Evolutionary conservation across 2,329 filamentous ascomycete species (phyloP).

Genomic region (Cladosporium velox): DNA sequence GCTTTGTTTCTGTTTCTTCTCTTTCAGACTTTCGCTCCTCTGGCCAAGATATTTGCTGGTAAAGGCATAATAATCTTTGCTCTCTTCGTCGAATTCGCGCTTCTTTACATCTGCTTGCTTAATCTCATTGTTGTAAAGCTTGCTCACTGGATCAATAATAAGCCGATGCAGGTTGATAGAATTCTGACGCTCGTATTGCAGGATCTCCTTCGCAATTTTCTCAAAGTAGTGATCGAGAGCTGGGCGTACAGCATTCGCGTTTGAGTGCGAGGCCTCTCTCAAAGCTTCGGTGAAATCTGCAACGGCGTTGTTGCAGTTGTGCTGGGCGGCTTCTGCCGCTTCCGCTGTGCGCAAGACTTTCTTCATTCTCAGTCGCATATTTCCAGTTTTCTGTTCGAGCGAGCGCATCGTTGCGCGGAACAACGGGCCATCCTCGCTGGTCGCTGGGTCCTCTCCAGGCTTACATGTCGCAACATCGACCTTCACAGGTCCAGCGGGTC

Average conservation of each 20-base stretch:
- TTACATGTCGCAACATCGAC: conserved; percentile 86
- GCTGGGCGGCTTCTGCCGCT: conserved; percentile 76
- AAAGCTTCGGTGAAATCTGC: conserved; percentile 80
- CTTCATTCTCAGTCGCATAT: conserved; percentile 92
- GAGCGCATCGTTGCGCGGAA: conserved; percentile 97
- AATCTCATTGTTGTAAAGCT: conserved; percentile 92
- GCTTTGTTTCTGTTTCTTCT: conserved; percentile 93
- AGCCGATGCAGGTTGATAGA: conserved; percentile 82
- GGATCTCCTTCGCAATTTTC: conserved; percentile 88
- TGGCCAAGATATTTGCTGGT: conserved; percentile 95
- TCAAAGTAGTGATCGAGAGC: conserved; percentile 98
- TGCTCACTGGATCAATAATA: conserved; percentile 90
- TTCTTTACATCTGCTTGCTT: conserved; percentile 97
- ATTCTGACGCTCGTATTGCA: conserved; percentile 83
- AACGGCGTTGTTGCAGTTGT: conserved; percentile 82
- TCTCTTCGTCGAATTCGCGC: conserved; percentile 97
- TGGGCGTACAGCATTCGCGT: conserved; percentile 94
- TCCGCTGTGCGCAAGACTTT: conserved; percentile 95
- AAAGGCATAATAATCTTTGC: conserved; percentile 96
- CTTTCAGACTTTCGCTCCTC: conserved; percentile 90
- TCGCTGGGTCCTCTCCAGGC: conserved; percentile 80
- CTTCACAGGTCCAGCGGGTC: conserved; percentile 58
- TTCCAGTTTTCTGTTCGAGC: conserved; percentile 92
- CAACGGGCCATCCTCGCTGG: conserved; percentile 87
- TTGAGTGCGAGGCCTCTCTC: conserved; percentile 83